Evolutionary conservation across 1,284 basidiomycete genomes (phyloP), one percentile per base, ranked within the genome.

Genomic region (Cutaneotrichosporon curvatum): DNA sequence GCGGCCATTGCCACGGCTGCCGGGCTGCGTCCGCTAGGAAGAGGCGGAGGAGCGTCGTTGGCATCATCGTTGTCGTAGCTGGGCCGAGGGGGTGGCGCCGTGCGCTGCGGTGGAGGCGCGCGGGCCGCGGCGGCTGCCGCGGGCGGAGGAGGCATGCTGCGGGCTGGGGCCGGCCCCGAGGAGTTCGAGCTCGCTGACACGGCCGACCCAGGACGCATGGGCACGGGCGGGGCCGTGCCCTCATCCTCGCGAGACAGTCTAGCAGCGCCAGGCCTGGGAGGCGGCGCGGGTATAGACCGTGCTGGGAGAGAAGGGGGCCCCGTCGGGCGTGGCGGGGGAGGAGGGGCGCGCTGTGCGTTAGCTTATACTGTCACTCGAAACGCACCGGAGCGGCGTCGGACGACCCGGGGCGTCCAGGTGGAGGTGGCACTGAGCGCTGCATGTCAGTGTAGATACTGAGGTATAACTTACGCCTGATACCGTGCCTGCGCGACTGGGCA

Each of bases 151-250:
- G 43, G 43, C 7, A 22, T 21, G 18, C 28, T 25, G 16, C 36
- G 32, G 14, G 45, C 48, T 20, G 62, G 55, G 10, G 49, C 60
- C 75, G 53, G 81, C 80, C 68, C 81, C 59, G 82, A 81, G 32
- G 54, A 16, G 52, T 58, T 11, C 38, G 56, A 23, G 56, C 36
- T 6, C 50, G 25, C 12, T 12, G 25, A 28, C 12, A 28, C 25
- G 12, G 25, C 25, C 8, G 57, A 25, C 34, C 45, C 43, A 6
- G 60, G 60, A 32, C 58, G 41, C 4, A 56, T 45, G 7, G 65
- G 62, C 11, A 61, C 47, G 1, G 57, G 40, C 1, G 61, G 62
- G 16, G 61, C 58, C 12, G 53, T 47, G 2, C 58, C 48, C 25
- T 51, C 47, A 1, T 47, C 45, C 12, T 33, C 41, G 0, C 55